Base-by-base conservation (phyloP, 164 flowering plant species). In the Piper longum region DNA sequence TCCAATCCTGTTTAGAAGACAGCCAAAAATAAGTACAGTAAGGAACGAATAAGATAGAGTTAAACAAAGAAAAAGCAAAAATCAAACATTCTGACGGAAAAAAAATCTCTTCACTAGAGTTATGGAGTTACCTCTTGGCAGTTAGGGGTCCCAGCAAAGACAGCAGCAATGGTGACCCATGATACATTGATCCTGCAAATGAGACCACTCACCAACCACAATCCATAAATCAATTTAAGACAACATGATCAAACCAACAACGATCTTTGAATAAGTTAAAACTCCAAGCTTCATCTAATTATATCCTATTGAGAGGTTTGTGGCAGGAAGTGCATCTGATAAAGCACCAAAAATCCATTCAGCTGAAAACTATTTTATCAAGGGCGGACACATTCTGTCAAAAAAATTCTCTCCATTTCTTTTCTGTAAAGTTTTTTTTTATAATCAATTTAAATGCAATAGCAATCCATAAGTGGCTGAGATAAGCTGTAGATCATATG, bases 101-200 rank as follows among this genome's bases (percentile, higher is more conserved):
- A 57, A 26, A 17, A 26, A 41, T 43, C 41, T 60, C 8, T 5
- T 6, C 43, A 60, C 43, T 11, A 40, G 42, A 60, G 42, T 1
- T n/a, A n/a, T 56, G 63, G 16, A 14, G 11, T 19, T 73, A 90
- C 99, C 87, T 83, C 63, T 71, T 69, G 52, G 75, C 86, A n/a
- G 93, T 82, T 17, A 90, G 76, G 4, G 99, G 99, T 11, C 99
- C 99, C 16, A 95, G 81, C 51, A 91, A 7, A 1, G 82, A 76
- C 65, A 95, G 76, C 64, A 95, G 68, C 75, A 90, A 73, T 18
- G 99, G 97, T 63, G 99, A 95, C 42, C 93, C 96, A 65, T 95
- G 99, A 70, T 88, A 95, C 95, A 95, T 87, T 26, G 99, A 95
- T 71, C 97, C 99, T 95, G 73, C 54, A 66, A 56, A 73, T 66